phyloP scores from a whole-genome alignment of 1,284 basidiomycete species.

The Microbotryum violaceum region DNA sequence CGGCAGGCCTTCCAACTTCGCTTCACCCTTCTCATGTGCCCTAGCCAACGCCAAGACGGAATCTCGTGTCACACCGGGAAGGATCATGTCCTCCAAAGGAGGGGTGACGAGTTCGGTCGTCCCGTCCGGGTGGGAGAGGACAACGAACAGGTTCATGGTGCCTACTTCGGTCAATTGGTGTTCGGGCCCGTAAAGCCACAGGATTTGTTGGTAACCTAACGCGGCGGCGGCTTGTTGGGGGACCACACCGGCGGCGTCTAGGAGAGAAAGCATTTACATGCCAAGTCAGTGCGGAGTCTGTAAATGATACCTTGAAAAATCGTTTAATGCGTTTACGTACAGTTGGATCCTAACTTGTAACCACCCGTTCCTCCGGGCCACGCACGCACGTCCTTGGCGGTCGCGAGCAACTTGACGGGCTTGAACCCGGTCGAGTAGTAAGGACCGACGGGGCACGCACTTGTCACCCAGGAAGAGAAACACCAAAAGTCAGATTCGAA shows the following conservation, averaged over 20 bases:
- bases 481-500: constrained; percentile 88
- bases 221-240: constrained; percentile 69
- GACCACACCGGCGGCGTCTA: constrained; percentile 55
- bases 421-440: constrained; percentile 96
- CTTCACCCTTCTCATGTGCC: constrained; percentile 58
- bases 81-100: constrained; percentile 89
- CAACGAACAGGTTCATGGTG: constrained; percentile 94
- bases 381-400: constrained; percentile 82
- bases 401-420: constrained; percentile 84
- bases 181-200: constrained; percentile 86
- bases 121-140: constrained; percentile 67
- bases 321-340: constrained; percentile 22
- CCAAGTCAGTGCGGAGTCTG: too few species aligned
- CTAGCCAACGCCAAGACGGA: constrained; percentile 75
- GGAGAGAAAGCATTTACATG: too few species aligned
- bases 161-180: constrained; percentile 78
- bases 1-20: constrained; percentile 55
- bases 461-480: constrained; percentile 78
- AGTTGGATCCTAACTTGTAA: constrained; percentile 81
- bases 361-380: constrained; percentile 50
- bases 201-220: constrained; percentile 84
- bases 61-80: constrained; percentile 84
- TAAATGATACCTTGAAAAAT: not conserved
- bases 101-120: constrained; percentile 77
- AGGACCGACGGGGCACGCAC: constrained; percentile 76